Evolutionary conservation across 139 green algal genomes (phyloP), one percentile per base, ranked within the genome.

Genomic region (Gonium pectorale): DNA sequence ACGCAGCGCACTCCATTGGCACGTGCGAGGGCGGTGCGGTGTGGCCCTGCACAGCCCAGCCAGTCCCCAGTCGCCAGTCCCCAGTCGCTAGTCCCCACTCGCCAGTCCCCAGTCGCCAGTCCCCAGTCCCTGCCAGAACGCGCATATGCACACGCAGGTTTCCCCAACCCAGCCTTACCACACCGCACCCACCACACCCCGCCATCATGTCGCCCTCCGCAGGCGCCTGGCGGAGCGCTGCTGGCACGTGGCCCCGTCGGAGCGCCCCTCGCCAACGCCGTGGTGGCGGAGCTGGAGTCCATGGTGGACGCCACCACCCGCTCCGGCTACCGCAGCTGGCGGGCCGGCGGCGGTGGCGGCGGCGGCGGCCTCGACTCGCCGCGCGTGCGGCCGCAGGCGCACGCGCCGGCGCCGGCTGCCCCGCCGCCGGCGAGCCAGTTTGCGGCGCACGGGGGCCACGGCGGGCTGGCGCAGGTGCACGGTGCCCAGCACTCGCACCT

Each of bases 211-310:
- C 31, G 9, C 11, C 7, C 11, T 19, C 9, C 66, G 3, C 41
- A 83, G 77, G 77, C 62, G 62, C 5, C 77, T 83, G 60, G 77
- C 77, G 41, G 62, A 83, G 77, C 77, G 77, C 77, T 83, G 77
- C 59, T 83, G 77, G 77, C 77, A 83, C 77, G 0, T 62, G 38
- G 29, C 8, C 26, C 77, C 77, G 37, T 15, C 43, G 9, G 62
- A 73, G 31, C 77, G 77, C 0, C 77, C 77, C 59, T 54, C 43
- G 62, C 62, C 2, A 29, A 13, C 43, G 31, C 21, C 21, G 31
- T 83, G 26, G 77, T 83, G 31, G 31, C 41, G 21, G 77, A 83
- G 59, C 62, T 83, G 60, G 77, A 83, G 62, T 22, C 21, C 27
- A 73, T 83, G 62, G 43, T 74, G 40, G 77, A 83, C 59, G 7